Evolutionary conservation across 768 basidiomycete genomes (phyloP).

Genomic region (Auricularia sp.): DNA sequence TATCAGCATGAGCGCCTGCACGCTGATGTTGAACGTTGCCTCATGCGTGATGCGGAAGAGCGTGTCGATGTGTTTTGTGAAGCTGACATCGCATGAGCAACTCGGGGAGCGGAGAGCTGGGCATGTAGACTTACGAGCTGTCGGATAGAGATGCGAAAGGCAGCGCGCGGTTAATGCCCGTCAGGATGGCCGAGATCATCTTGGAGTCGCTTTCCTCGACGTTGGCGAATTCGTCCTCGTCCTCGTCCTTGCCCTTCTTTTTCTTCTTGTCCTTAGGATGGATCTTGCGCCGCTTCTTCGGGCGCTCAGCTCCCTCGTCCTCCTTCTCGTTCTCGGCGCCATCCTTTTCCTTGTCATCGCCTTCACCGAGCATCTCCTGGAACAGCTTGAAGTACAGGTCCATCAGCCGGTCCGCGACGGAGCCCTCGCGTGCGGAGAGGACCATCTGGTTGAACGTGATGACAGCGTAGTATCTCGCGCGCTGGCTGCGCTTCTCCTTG

Average conservation of each 20-base stretch:
- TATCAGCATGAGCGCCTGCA: constrained; percentile 84
- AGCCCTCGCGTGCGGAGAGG: constrained; percentile 41
- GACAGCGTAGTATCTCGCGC: constrained; percentile 76
- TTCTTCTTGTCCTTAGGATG: constrained; percentile 12
- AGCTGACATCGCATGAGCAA: constrained; percentile 30
- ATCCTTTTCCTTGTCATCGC: constrained; percentile 24
- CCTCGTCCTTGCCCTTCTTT: constrained; percentile 32
- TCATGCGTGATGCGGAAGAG: constrained; percentile 92
- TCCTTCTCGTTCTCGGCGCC: constrained; percentile 15
- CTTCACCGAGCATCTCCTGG: constrained; percentile 70
- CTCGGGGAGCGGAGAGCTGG: neutral
- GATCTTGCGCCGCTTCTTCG: constrained; percentile 2
- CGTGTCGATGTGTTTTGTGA: constrained; percentile 81
- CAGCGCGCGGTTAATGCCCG: constrained; percentile 89
- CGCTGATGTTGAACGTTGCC: constrained; percentile 92
- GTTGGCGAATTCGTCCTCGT: constrained; percentile 59
- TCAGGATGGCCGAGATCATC: constrained; percentile 80
- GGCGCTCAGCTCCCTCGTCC: constrained; percentile 14
- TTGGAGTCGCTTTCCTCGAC: constrained; percentile 73
- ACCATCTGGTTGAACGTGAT: constrained; percentile 94
- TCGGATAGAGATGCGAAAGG: constrained; percentile 79
- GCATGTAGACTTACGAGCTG: constrained; percentile 38
- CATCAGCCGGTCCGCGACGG: constrained; percentile 68
- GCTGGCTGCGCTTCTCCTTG: constrained; percentile 44
- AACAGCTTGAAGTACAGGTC: constrained; percentile 94